Evolutionary conservation across 805 yeast genomes (phyloP), one percentile per base, ranked within the genome.

Genomic region (Candida andamanensis): DNA sequence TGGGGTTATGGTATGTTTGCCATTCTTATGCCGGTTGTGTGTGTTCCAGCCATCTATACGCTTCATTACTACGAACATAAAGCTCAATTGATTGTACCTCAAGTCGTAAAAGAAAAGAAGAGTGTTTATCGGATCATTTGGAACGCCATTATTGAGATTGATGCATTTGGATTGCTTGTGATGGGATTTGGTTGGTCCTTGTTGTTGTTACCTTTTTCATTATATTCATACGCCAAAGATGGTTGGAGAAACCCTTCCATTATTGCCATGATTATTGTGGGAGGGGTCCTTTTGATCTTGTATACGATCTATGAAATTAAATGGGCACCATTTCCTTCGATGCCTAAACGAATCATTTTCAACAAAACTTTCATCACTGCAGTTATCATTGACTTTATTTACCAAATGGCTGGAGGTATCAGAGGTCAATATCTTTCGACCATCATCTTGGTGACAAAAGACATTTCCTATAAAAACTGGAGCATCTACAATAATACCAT

Each of bases 1-100:
- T 66, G 72, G 70, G 78, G 75, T 20, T 69, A 63, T 41, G 74
- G 73, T 35, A 58, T 69, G 55, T 71, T 70, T 53, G 61, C 67
- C 17, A 57, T 70, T 22, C 58, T 71, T 17, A 54, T 60, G 41
- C 75, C 76, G 4, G 60, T 56, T 15, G 60, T 58, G 11, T 38
- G 56, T 13, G 19, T 41, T 15, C 70, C 70, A 15, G 55, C 59
- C 11, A 40, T 60, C 17, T 15, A 32, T 4, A 36, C 58, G 17
- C 50, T 64, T 54, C 40, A 49, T 11, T 52, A 44, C 32, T 45
- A 52, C 35, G 69, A 64, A 31, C 47, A 46, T 24, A 43, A 47
- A 29, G 64, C 65, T 11, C 41, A 40, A 25, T 34, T 33, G 13
- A 20, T 38, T 4, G 36, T 30, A 17, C 26, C 38, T 27, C 27